Evolutionary conservation across 768 basidiomycete species (phyloP), one percentile per base, ranked within the genome.

Genomic region (Suillus plorans): DNA sequence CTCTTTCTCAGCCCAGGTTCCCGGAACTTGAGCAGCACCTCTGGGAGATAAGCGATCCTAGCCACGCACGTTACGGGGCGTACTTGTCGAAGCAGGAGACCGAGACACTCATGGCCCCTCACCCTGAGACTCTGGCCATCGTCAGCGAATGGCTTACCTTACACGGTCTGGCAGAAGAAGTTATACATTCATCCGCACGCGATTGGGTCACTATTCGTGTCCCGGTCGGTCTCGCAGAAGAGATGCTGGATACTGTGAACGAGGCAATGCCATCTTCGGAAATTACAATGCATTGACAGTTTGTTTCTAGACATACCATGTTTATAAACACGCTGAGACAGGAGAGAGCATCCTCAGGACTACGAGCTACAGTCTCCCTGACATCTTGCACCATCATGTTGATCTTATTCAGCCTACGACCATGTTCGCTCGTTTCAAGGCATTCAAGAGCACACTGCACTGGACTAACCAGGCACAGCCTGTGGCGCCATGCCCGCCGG

Each of bases 381-480:
- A 80, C 55, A 66, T 82, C 63, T 74, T 91, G 55, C 81, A 87
- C 68, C 76, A 78, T 4, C 88, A 91, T 69, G 72, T 91, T 63
- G 88, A 90, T 44, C 74, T 91, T 39, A 78, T 92, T 36, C 89
- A 91, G 66, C 90, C 90, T 0, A 91, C 90, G 3, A 91, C 89
- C 2, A 82, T 85, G 73, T 92, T 91, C 69, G 77, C 81, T 50
- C 82, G 81, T 64, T 74, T 78, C 65, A 83, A 80, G 66, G 74
- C 75, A 9, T 75, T 83, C 61, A 79, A 69, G 63, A 80, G 80
- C 5, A 84, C 78, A 0, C 68, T 85, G 25, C 76, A 79, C 62
- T 77, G 70, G 70, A 64, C 74, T 13, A 67, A 69, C 1, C 47
- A 67, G 42, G 36, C 1, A 55, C 60, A 10, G 42, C n/a, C 25